Conservation (phyloP, 805 yeast species). For the Candida yuanshanica region DNA sequence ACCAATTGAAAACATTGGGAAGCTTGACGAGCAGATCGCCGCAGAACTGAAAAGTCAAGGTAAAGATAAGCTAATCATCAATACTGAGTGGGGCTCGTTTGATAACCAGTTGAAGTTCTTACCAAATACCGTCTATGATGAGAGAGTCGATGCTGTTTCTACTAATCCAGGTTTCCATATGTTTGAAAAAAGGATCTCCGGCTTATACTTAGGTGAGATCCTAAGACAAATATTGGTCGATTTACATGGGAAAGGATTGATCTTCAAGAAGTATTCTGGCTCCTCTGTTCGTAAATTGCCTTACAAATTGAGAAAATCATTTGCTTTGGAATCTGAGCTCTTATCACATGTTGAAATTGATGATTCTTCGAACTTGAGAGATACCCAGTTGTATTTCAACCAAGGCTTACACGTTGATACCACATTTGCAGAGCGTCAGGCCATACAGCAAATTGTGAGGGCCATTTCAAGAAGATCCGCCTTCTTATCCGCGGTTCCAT, state of each 20-base stretch:
- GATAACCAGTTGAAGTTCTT: conserved; percentile 73
- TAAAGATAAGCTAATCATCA: conserved; percentile 72
- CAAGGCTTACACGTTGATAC: conserved; percentile 53
- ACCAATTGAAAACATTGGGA: conserved; percentile 63
- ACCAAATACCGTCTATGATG: conserved; percentile 78
- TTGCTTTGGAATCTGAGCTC: conserved; percentile 77
- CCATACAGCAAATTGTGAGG: conserved; percentile 66
- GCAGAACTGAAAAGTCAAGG: conserved; percentile 35
- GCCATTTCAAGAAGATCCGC: conserved; percentile 88
- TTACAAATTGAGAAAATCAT: conserved; percentile 68
- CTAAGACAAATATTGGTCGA: conserved; percentile 71
- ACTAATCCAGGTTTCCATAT: conserved; percentile 84
- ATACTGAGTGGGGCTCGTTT: conserved; percentile 98
- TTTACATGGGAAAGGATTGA: conserved; percentile 48
- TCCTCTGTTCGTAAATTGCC: conserved; percentile 30
- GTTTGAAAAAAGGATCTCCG: conserved; percentile 89
- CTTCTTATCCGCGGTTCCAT: conserved; percentile 77
- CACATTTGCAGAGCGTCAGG: conserved; percentile 61
- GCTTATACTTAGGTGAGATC: conserved; percentile 90
- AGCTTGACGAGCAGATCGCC: conserved; percentile 48
- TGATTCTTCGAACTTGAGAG: conserved; percentile 63
- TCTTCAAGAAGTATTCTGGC: conserved; percentile 49
- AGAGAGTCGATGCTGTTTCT: conserved; percentile 61
- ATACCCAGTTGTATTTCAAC: conserved; percentile 62
- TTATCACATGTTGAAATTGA: conserved; percentile 84